These are phyloP conservation scores for Moesziomyces antarcticus DNA, from an alignment of 1,284 basidiomycete species.

Conservation along the genomic window DNA sequence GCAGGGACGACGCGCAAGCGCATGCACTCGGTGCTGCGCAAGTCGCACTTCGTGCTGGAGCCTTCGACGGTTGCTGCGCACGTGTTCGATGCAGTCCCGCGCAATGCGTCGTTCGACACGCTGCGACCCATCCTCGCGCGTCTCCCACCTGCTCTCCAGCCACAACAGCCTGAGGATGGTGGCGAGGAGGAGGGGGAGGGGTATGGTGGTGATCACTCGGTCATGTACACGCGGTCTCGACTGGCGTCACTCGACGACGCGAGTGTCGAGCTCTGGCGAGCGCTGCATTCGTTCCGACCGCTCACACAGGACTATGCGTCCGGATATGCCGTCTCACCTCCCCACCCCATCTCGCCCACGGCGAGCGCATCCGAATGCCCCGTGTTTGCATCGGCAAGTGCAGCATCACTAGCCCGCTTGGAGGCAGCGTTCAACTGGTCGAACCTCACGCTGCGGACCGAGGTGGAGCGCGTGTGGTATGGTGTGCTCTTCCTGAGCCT, in stretches of 20 bases:
- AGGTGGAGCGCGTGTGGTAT: conserved; percentile 47
- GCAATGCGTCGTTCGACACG: conserved; percentile 42
- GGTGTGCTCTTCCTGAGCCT: conserved; percentile 59
- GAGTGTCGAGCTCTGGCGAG: conserved; percentile 45
- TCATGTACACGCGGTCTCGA: conserved; percentile 52
- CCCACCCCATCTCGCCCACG: conserved; percentile 27
- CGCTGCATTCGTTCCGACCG: conserved; percentile 50
- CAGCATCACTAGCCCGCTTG: conserved; percentile 15
- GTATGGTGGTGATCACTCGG: background rate
- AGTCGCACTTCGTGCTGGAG: conserved; percentile 41
- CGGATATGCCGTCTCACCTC: conserved; percentile 39
- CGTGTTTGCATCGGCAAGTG: conserved; percentile 27
- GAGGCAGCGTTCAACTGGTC: conserved; percentile 56
- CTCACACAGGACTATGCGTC: conserved; percentile 50
- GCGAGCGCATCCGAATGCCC: conserved; percentile 30
- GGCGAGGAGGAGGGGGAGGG: background rate
- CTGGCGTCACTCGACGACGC: conserved; percentile 46
- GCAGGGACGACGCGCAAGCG: conserved; percentile 23
- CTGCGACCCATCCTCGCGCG: conserved; percentile 55
- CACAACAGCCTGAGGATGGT: background rate
- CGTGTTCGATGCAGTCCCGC: conserved; percentile 48
- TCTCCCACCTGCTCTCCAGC: conserved; percentile 23
- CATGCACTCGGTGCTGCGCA: conserved; percentile 19
- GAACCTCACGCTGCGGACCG: conserved; percentile 23
- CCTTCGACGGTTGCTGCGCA: conserved; percentile 12